These are phyloP conservation scores for Fusarium metavorans DNA, from an alignment of 2,329 filamentous ascomycete genomes.

Conservation along the genomic window DNA sequence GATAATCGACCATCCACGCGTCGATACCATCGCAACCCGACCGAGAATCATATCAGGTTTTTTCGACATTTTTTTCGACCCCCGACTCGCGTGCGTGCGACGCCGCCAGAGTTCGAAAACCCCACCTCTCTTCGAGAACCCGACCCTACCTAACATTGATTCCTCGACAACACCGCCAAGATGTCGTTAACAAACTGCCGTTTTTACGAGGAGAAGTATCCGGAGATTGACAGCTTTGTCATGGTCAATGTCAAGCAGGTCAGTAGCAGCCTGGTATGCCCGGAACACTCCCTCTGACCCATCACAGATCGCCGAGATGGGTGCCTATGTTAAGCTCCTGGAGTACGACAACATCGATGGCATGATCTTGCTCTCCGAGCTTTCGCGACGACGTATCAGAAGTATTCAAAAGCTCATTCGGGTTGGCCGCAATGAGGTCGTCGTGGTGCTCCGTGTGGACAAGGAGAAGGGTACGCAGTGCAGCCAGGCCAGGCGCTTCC, in stretches of 20 bases:
- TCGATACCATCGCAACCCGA: constrained; percentile 6
- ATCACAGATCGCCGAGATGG: constrained; percentile 95
- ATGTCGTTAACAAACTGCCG: constrained; percentile 98
- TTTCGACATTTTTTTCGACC: constrained; percentile 15
- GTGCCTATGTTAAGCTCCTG: constrained; percentile 98
- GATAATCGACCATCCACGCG: constrained; percentile 22
- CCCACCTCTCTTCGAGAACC: constrained; percentile 47
- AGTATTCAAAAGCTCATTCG: constrained; percentile 99
- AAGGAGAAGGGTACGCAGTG: constrained; percentile 87
- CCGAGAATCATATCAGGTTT: constrained; percentile 11
- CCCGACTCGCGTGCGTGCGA: constrained; percentile 39
- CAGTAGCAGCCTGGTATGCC: constrained; percentile 46
- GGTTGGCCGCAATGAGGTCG: constrained; percentile 97
- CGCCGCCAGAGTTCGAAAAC: constrained; percentile 44
- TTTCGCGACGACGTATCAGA: constrained; percentile 97
- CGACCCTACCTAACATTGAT: constrained; percentile 35
- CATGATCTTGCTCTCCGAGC: constrained; percentile 98
- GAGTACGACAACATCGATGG: constrained; percentile 99
- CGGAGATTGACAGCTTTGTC: constrained; percentile 98
- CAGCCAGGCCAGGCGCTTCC: constrained; percentile 20
- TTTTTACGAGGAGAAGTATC: constrained; percentile 96
- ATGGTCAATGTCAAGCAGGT: constrained; percentile 99
- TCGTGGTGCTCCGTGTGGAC: constrained; percentile 97
- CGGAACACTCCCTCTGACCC: constrained; percentile 35
- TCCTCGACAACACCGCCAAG: constrained; percentile 63